These are phyloP conservation scores for Candida adriatica DNA, from an alignment of 805 yeast genomes.

Conservation along the genomic window DNA sequence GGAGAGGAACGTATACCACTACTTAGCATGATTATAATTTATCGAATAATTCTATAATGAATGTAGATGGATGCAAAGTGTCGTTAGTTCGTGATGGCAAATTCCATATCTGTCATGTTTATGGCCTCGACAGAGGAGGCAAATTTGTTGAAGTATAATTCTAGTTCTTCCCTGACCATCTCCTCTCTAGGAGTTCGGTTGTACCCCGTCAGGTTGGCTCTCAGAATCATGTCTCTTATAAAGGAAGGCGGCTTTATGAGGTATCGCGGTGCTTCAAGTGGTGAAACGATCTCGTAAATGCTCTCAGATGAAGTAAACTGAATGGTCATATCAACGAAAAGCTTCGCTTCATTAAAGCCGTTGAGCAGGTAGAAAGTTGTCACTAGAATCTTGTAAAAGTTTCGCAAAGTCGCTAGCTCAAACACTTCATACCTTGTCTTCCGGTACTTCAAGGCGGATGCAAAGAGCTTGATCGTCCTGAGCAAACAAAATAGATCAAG, in stretches of 20 bases:
- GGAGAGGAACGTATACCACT: slow-evolving; percentile 54
- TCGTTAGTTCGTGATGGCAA: background rate
- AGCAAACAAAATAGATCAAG: slow-evolving; percentile 16
- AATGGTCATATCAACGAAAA: slow-evolving; percentile 8
- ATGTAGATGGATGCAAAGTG: background rate
- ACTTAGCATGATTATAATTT: slow-evolving; percentile 42
- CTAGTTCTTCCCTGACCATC: slow-evolving; percentile 2
- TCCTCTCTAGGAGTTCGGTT: slow-evolving; percentile 1
- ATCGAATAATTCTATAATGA: slow-evolving; percentile 1
- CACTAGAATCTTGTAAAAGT: slow-evolving; percentile 11
- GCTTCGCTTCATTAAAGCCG: slow-evolving; percentile 15
- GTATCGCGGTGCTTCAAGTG: slow-evolving; percentile 6
- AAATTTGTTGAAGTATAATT: slow-evolving; percentile 8
- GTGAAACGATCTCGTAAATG: slow-evolving; percentile 5
- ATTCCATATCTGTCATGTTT: background rate
- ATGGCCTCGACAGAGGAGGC: slow-evolving; percentile 5
- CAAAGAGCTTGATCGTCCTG: slow-evolving; percentile 12
- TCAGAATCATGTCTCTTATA: slow-evolving; percentile 11
- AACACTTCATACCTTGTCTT: slow-evolving; percentile 10
- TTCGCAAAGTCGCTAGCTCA: slow-evolving; percentile 11
- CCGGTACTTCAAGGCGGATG: slow-evolving; percentile 11
- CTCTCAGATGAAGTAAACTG: slow-evolving; percentile 10
- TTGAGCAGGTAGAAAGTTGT: slow-evolving; percentile 6
- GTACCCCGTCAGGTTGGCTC: slow-evolving; percentile 12
- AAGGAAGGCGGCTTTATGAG: slow-evolving; percentile 14